Evolutionary conservation across 1,284 basidiomycete genomes (phyloP), one percentile per base, ranked within the genome.

Genomic region (Takashimella tepidaria): DNA sequence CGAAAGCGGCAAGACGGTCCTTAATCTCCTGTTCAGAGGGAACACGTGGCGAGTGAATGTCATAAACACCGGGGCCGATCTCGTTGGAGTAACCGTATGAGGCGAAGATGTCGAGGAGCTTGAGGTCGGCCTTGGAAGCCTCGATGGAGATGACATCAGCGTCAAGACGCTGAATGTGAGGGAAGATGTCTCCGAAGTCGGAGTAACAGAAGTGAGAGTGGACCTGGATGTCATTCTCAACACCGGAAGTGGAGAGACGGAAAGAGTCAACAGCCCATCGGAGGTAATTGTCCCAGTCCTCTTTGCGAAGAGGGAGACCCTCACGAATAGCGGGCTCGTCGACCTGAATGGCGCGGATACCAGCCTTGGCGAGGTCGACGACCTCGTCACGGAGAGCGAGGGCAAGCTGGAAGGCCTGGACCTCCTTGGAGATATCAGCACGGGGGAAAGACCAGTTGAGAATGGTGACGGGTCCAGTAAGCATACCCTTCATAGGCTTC

Each of bases 381-480:
- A 99, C 96, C 80, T 99, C 96, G 74, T 98, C 96, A 68, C 96
- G 93, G 71, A 99, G 90, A 57, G 96, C 89, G 61, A 99, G 84
- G 54, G 96, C 96, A 68, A 99, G 87, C 79, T 99, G 96, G 82
- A 93, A 92, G 76, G 92, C 92, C 81, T 99, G 96, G 61, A 95
- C 77, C 80, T 98, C 96, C 77, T 91, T 90, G 58, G 88, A 84
- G 69, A 98, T 88, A 77, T 99, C 96, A 66, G 91, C 92, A 79
- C 96, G 95, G 70, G 96, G 96, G 95, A 98, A 99, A 43, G 96
- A 98, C 96, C 96, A 98, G 84, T 98, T 98, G 77, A 98, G 85
- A 79, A 98, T 97, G 64, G 90, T 92, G 71, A 93, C 91, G 26
- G 91, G 90, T 60, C 93, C 92, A 59, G 95, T 95, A 61, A 92